phyloP scores from a whole-genome alignment of 768 basidiomycete genomes.

The Mycena albidolilacea region DNA sequence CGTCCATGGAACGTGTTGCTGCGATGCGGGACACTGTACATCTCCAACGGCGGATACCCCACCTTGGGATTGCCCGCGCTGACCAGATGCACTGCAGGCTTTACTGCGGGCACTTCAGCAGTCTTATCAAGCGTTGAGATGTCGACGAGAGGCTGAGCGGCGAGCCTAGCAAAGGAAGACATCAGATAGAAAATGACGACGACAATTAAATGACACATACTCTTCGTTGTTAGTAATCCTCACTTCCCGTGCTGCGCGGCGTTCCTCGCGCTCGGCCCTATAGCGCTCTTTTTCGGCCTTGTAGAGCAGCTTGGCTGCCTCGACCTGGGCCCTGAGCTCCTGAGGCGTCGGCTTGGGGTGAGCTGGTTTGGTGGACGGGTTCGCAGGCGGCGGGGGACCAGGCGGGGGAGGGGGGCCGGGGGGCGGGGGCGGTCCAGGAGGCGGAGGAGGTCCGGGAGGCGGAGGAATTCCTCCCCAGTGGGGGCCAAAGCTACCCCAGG shows the following conservation, averaged over 20 bases:
- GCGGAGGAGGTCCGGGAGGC: slow-evolving; percentile 23
- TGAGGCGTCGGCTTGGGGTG: slow-evolving; percentile 49
- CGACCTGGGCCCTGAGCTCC: slow-evolving; percentile 64
- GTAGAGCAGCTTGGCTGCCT: slow-evolving; percentile 77
- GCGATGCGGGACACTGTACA: slow-evolving; percentile 69
- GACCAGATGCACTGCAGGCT: slow-evolving; percentile 61
- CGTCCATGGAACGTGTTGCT: slow-evolving; percentile 59
- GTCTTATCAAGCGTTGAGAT: slow-evolving; percentile 24
- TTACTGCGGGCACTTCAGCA: slow-evolving; percentile 37
- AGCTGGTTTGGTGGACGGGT: slow-evolving; percentile 38
- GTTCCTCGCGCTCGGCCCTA: slow-evolving; percentile 69
- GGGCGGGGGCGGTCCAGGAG: slow-evolving; percentile 19
- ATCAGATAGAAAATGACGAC: slow-evolving; percentile 20
- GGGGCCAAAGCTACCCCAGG: background rate
- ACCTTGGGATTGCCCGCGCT: slow-evolving; percentile 69
- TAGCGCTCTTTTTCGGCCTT: slow-evolving; percentile 81
- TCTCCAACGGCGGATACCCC: slow-evolving; percentile 74
- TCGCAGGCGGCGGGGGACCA: slow-evolving; percentile 37
- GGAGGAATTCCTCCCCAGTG: slow-evolving; percentile 4
- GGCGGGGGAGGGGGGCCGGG: slow-evolving; percentile 41
- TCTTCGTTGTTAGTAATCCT: slow-evolving; percentile 35
- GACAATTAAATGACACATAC: slow-evolving; percentile 27
- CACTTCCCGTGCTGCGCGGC: slow-evolving; percentile 54
- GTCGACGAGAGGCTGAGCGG: slow-evolving; percentile 16
- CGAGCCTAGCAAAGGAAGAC: background rate